These are phyloP conservation scores for Solanum lycopersicoides DNA, from an alignment of 257 asterid genomes.

Conservation along the genomic window DNA sequence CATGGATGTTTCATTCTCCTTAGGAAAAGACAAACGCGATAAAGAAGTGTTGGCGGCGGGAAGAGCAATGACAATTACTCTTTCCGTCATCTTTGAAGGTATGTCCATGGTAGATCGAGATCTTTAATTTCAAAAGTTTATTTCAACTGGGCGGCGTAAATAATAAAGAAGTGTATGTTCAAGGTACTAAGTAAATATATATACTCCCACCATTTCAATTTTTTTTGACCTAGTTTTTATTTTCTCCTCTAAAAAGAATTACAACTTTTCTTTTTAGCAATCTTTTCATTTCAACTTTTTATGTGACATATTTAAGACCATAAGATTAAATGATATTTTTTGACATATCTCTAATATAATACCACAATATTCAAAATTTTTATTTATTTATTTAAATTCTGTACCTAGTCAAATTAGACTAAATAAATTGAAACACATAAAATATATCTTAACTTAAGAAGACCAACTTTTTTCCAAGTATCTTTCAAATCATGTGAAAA, in stretches of 20 bases:
- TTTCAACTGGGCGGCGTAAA: not conserved
- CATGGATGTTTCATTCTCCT: not conserved
- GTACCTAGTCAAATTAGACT: too few species aligned
- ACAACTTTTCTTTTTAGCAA: not conserved
- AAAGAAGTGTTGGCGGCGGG: not conserved
- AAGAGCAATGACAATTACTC: not conserved
- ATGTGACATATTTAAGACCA: too few species aligned
- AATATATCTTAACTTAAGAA: too few species aligned
- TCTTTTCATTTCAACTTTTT: not conserved
- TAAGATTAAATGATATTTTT: too few species aligned
- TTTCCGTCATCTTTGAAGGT: not conserved
- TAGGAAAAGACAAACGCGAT: not conserved
- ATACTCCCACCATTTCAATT: not conserved
- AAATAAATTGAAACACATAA: too few species aligned
- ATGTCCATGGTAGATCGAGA: not conserved
- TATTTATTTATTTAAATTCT: too few species aligned
- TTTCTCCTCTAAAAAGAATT: not conserved
- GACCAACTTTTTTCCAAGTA: too few species aligned
- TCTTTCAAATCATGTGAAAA: too few species aligned
- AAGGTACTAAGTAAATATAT: not conserved
- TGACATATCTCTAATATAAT: too few species aligned
- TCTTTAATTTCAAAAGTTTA: too few species aligned
- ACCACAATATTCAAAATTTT: too few species aligned
- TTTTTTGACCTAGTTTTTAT: not conserved
- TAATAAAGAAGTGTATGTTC: not conserved